Percentiles rank a stretch among this genome's conserved stretches.
phyloP scores from a whole-genome alignment of 495 filamentous ascomycete genomes.

The Amorphotheca resinae region DNA sequence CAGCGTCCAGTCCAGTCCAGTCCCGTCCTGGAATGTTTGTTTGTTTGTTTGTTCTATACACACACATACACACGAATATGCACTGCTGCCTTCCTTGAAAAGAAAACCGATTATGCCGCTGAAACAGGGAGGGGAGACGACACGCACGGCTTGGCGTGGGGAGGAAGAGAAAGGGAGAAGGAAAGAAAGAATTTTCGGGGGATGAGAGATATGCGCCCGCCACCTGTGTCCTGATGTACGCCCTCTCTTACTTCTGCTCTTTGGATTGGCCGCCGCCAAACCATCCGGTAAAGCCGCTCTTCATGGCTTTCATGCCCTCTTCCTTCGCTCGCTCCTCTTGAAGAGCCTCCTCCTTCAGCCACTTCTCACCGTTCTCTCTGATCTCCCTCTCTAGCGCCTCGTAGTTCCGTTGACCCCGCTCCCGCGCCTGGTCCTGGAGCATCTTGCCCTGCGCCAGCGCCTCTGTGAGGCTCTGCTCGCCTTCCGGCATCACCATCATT shows the following conservation, averaged over 20 bases:
- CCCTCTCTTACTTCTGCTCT: neutral
- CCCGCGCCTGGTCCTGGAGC: conserved; percentile 82
- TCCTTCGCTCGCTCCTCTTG: conserved; percentile 75
- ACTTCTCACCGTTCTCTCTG: conserved; percentile 80
- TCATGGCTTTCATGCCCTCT: conserved; percentile 79
- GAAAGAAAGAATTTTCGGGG: neutral
- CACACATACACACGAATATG: too few relatives aligned
- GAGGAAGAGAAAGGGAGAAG: too few relatives aligned
- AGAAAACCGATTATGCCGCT: neutral
- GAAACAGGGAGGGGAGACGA: too few relatives aligned
- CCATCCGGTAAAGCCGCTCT: conserved; percentile 36
- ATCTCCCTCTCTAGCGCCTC: conserved; percentile 80
- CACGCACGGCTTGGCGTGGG: too few relatives aligned
- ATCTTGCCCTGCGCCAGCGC: conserved; percentile 84
- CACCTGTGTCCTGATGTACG: neutral
- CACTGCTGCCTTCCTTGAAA: too few relatives aligned
- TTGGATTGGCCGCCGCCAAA: conserved; percentile 21
- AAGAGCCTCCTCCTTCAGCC: conserved; percentile 81
- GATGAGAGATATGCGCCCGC: neutral
- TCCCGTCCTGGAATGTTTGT: too few relatives aligned
- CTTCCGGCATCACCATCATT: conserved; percentile 35
- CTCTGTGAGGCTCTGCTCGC: conserved; percentile 56
- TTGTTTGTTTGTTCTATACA: too few relatives aligned
- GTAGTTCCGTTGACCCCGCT: conserved; percentile 82
- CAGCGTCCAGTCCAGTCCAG: too few relatives aligned